Evolutionary conservation across 192 early-diverging fungal species (phyloP).

Genomic region (Diversispora epigaea): DNA sequence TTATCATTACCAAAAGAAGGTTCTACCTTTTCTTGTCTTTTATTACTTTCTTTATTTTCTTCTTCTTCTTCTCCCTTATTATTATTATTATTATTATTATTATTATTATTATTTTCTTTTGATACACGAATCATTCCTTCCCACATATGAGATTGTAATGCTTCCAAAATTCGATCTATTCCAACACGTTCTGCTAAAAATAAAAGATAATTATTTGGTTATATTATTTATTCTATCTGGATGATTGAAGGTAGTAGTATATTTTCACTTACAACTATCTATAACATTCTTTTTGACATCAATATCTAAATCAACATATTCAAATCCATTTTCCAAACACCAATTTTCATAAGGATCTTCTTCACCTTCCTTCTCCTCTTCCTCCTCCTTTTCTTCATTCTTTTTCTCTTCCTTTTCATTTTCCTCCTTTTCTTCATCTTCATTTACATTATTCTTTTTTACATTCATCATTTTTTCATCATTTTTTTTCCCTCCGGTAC

Average conservation of each 20-base stretch:
- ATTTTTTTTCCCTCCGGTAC: conserved; percentile 31
- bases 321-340: conserved; percentile 64
- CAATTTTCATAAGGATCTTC: conserved; percentile 49
- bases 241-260: no score
- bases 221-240: no score
- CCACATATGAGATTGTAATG: conserved; percentile 66
- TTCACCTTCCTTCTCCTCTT: no score
- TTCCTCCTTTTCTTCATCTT: no score
- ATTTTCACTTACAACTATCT: neutral
- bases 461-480: no score
- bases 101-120: neutral
- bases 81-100: neutral
- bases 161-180: conserved; percentile 57
- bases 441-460: no score
- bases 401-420: no score
- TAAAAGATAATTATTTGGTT: no score
- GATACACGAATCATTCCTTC: conserved; percentile 52
- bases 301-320: conserved; percentile 59
- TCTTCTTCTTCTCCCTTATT: no score
- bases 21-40: no score
- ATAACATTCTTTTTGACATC: conserved; percentile 23
- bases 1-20: neutral
- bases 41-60: no score
- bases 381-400: no score
- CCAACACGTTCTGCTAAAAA: conserved; percentile 48